Conservation (phyloP, 2,329 filamentous ascomycete species). For the Byssoonygena ceratinophila region DNA sequence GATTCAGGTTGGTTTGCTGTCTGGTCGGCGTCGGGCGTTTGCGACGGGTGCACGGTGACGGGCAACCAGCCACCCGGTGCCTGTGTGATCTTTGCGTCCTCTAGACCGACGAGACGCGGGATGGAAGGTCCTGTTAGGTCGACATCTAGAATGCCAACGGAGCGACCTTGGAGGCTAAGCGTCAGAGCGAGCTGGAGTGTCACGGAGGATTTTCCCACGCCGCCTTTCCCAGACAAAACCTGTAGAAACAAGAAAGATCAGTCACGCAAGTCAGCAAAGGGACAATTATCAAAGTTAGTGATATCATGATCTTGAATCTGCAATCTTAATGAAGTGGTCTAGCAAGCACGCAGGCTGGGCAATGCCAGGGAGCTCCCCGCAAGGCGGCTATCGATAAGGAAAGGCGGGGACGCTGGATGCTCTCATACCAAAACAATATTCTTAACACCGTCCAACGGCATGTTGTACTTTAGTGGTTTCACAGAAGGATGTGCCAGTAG, state of each 20-base stretch:
- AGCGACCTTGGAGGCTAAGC: conserved; percentile 71
- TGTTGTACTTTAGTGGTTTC: conserved; percentile 16
- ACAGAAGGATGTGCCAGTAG: background rate
- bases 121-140: conserved; percentile 95
- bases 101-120: conserved; percentile 84
- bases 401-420: conserved; percentile 16
- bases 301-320: no score
- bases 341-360: background rate
- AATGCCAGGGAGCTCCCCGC: background rate
- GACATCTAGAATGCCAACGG: conserved; percentile 89
- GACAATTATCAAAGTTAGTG: background rate
- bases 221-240: conserved; percentile 91
- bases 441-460: conserved; percentile 36
- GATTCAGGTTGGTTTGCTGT: conserved; percentile 7
- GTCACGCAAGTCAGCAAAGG: background rate
- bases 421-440: conserved; percentile 33
- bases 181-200: conserved; percentile 91
- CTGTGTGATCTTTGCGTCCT: conserved; percentile 80
- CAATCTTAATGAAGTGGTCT: no score
- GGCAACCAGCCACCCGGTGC: conserved; percentile 87
- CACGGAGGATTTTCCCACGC: conserved; percentile 95
- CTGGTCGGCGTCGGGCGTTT: background rate
- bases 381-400: conserved; percentile 33
- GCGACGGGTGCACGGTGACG: conserved; percentile 63
- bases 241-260: conserved; percentile 20